These are phyloP conservation scores for Brasilioporus rufonigricans DNA, from an alignment of 768 basidiomycete genomes.

Conservation along the genomic window DNA sequence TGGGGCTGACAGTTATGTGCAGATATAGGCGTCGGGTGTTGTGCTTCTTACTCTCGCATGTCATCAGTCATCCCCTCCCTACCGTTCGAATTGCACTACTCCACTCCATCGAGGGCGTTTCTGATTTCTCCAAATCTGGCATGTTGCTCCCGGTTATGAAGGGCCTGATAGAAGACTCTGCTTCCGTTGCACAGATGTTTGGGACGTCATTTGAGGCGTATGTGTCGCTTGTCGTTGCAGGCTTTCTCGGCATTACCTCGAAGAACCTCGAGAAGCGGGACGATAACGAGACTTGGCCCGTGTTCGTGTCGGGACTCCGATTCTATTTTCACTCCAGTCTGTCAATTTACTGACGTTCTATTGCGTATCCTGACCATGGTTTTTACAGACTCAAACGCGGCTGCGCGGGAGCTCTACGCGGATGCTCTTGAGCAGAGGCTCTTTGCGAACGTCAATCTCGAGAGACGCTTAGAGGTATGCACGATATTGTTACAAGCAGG, in stretches of 20 bases:
- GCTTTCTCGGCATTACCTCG: slow-evolving; percentile 50
- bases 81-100: slow-evolving; percentile 55
- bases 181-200: slow-evolving; percentile 33
- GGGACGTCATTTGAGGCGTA: slow-evolving; percentile 37
- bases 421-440: slow-evolving; percentile 52
- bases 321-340: slow-evolving; percentile 48
- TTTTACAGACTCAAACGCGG: slow-evolving; percentile 38
- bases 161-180: slow-evolving; percentile 27
- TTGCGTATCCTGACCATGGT: neutral
- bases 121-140: slow-evolving; percentile 44
- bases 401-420: slow-evolving; percentile 41
- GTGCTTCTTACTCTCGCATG: slow-evolving; percentile 80
- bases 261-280: slow-evolving; percentile 44
- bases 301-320: slow-evolving; percentile 44
- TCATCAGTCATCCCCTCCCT: slow-evolving; percentile 52
- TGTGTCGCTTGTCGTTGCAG: slow-evolving; percentile 37
- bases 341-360: slow-evolving; percentile 12
- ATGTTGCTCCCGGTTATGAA: slow-evolving; percentile 61
- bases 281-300: slow-evolving; percentile 45
- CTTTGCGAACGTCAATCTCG: slow-evolving; percentile 49
- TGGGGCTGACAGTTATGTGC: neutral
- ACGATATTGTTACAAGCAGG: slow-evolving; percentile 55
- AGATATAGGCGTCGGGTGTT: slow-evolving; percentile 73
- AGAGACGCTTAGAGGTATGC: slow-evolving; percentile 56
- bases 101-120: slow-evolving; percentile 37